Base-by-base conservation (phyloP, 768 basidiomycete species). In the Suillus cothurnatus region DNA sequence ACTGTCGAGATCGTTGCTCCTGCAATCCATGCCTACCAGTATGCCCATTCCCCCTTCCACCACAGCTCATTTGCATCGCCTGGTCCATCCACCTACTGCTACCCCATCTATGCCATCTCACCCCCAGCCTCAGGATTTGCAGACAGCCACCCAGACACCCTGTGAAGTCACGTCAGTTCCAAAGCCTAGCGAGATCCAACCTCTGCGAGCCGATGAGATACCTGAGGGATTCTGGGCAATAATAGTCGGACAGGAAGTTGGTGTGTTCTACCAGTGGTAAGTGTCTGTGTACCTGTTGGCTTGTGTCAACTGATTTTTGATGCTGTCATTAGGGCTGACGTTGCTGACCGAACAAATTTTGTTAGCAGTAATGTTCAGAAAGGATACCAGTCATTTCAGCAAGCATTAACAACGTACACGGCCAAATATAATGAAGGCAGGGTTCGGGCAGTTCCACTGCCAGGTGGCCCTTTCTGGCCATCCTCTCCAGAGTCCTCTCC, bases 161-260 rank as follows among this genome's bases (percentile, higher is more conserved):
- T 47, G 45, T n/a, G n/a, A 47, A 47, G n/a, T 47, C 45, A 47
- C 45, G 4, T 9, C 41, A 17, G 41, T 47, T 23, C 45, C 21
- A 47, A 47, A 9, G 11, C 45, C 45, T 47, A 47, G 45, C 4
- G 45, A 47, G 0, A 23, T 47, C n/a, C 11, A 12, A n/a, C 47
- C 47, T 14, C 47, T 23, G 14, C 12, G 12, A 23, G 47, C n/a
- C 2, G n/a, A 5, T 12, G 5, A 23, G n/a, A n/a, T 4, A 39
- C 60, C 60, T 7, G 43, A 38, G 28, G 60, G 60, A 12, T 61
- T 43, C 41, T 61, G 60, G 60, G 60, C 26, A 0, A 61, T 61
- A 14, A 61, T 12, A 31, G 43, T 61, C 6, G 43, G 60, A 9
- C 60, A 61, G 21, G 43, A 43, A 43, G 60, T 61, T 19, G 60